A percentile compares a stretch with the other conserved stretches of the same genome.
These are phyloP conservation scores for Suillus cothurnatus DNA, from an alignment of 768 basidiomycete genomes.

Conservation along the genomic window DNA sequence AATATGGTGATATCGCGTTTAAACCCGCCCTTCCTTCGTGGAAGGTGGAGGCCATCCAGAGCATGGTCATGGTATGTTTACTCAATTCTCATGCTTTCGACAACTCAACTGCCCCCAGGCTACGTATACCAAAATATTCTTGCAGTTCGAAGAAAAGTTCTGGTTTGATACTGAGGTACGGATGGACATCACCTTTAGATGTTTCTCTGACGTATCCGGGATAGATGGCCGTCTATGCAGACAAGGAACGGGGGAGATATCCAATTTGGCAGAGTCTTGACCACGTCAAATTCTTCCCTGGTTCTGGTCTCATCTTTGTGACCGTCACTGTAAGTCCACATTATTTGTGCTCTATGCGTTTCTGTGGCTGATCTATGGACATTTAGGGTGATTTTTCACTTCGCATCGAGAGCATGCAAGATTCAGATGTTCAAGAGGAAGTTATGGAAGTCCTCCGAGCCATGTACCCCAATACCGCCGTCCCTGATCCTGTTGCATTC, in stretches of 20 bases:
- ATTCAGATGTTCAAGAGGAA: slow-evolving; percentile 50
- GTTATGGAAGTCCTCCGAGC: slow-evolving; percentile 55
- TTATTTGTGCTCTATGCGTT: neutral
- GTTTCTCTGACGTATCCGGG: neutral
- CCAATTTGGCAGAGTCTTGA: slow-evolving; percentile 72
- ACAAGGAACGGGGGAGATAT: slow-evolving; percentile 58
- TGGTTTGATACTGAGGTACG: slow-evolving; percentile 52
- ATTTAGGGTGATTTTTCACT: slow-evolving; percentile 60
- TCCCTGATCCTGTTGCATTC: slow-evolving; percentile 61
- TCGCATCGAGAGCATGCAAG: slow-evolving; percentile 56
- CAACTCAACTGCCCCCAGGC: slow-evolving; percentile 30
- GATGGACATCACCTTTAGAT: neutral
- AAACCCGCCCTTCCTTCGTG: slow-evolving; percentile 56
- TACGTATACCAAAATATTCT: slow-evolving; percentile 69
- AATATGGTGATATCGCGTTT: slow-evolving; percentile 61
- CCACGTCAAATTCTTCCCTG: slow-evolving; percentile 57
- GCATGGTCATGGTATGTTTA: slow-evolving; percentile 55
- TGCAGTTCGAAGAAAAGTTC: slow-evolving; percentile 63
- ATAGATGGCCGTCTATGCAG: slow-evolving; percentile 54
- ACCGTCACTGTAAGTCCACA: slow-evolving; percentile 27
- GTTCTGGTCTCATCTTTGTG: slow-evolving; percentile 48
- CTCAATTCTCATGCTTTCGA: neutral
- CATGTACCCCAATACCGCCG: slow-evolving; percentile 58
- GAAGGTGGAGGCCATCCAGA: slow-evolving; percentile 66
- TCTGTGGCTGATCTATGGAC: neutral